Evolutionary conservation across 441 rosid genomes (phyloP), one percentile per base, ranked within the genome.

Genomic region (Adansonia gregorii): DNA sequence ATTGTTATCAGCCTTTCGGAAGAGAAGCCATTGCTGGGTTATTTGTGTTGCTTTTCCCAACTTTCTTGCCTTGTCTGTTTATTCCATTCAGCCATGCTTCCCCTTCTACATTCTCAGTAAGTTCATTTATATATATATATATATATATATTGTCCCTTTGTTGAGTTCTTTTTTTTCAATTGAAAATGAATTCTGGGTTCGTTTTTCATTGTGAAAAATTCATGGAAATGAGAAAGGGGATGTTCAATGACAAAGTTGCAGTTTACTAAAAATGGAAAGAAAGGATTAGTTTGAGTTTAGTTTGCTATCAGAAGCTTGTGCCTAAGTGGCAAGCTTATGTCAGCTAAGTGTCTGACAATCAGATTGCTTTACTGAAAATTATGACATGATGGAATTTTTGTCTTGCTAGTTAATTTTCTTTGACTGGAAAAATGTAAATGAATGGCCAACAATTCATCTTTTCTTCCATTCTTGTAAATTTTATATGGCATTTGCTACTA

Each of bases 61-160:
- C 84, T 79, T 41, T 83, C 22, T 75, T 84, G 67, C 82, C 83
- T 64, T 60, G 78, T 45, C 74, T 87, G 49, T 82, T 83, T 72
- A 67, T 56, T 69, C 80, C 89, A 22, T 74, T 82, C 39, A 82
- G 85, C 83, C 85, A 76, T 78, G 93, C 88, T 54, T 90, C 88
- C 3, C 72, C 92, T 82, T 88, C 89, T 61, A 39, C 70, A 22
- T 67, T 81, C 77, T 81, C 88, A 84, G 94, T 86, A 75, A 77
- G 86, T 72, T 79, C 39, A 7, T n/a, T n/a, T 48, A 15, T 73
- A 27, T 27, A 27, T 27, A 27, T 27, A 27, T 27, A 27, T 27
- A 27, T 27, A 27, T 27, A 24, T 24, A 24, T 24, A 49, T 61
- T 68, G 22, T 22, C 73, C 15, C 8, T 8, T 10, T 1, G 59